phyloP scores from a whole-genome alignment of 331 rosid genomes.

The Pyracantha coccinea region DNA sequence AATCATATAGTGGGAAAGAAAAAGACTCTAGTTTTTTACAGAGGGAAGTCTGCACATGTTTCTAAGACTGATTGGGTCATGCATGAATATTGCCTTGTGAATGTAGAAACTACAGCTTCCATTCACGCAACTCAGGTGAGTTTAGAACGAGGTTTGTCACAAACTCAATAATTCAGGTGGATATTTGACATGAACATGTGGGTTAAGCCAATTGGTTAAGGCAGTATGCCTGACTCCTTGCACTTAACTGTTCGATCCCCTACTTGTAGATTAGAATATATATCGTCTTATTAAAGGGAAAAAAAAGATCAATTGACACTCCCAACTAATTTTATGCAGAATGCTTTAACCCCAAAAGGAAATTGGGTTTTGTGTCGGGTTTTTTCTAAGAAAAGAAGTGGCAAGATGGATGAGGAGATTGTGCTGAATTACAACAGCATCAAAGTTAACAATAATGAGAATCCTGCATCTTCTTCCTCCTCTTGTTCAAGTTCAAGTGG shows the following conservation, averaged over 20 bases:
- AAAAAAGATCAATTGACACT: background rate
- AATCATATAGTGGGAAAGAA: constrained; percentile 44
- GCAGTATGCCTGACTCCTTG: background rate
- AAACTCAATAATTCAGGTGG: background rate
- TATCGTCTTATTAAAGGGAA: background rate
- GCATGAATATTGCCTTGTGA: constrained; percentile 74
- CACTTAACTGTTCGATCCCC: background rate
- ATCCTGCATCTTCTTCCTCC: constrained; percentile 22
- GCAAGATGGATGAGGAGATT: constrained; percentile 8
- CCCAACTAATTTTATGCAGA: constrained; percentile 19
- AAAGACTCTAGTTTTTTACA: constrained; percentile 57
- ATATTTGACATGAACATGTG: background rate
- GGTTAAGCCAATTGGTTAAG: background rate
- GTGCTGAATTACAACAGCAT: constrained; percentile 6
- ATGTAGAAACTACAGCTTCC: constrained; percentile 5
- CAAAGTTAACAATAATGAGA: background rate
- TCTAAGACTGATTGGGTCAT: constrained; percentile 63
- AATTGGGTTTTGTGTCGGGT: constrained; percentile 78
- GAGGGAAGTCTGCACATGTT: constrained; percentile 56
- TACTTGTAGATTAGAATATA: background rate
- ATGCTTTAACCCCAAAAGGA: constrained; percentile 29
- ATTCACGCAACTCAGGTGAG: background rate
- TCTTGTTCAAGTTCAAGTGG: constrained; percentile 61
- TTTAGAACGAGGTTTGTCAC: background rate
- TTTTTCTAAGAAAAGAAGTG: constrained; percentile 44